Evolutionary conservation across 805 yeast genomes (phyloP), one percentile per base, ranked within the genome.

Genomic region (Lipomyces sp.): DNA sequence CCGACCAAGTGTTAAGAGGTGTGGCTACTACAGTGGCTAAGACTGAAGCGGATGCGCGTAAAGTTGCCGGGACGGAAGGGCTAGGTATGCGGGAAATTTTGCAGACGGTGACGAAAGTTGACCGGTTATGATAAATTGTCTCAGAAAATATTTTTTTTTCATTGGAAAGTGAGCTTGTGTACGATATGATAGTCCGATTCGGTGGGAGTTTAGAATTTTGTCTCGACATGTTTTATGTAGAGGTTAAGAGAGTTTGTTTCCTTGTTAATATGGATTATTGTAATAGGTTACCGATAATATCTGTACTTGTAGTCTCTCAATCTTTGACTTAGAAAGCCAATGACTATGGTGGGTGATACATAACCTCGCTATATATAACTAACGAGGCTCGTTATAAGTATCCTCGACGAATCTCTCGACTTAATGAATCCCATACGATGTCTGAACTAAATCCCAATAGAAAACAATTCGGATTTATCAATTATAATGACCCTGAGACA

Each of bases 91-190:
- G 66, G 15, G 71, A 67, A 45, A 62, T 67, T 7, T 42, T 67
- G n/a, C 64, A 57, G 39, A 61, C 71, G 32, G 39, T 67, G 39
- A 48, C 70, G 37, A 61, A 58, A n/a, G 70, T 66, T 6, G 71
- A 67, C 34, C 65, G 70, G 24, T 35, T 64, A 53, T 66, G 53
- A 56, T 58, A 13, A 24, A 53, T 30, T 50, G 39, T 39, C 35
- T 32, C 32, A 59, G 48, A 42, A 42, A 42, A 24, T 24, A 24
- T 24, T 42, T 15, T 37, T 37, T 3, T 18, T 51, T 63, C 50
- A 59, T 58, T 55, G 35, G 34, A 34, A 42, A 33, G 5, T n/a
- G 35, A n/a, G 48, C 32, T n/a, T 11, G 39, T 60, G 59, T 54
- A 60, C n/a, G 59, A 54, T 60, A 53, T 15, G 13, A 51, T 13